phyloP scores from a whole-genome alignment of 2,329 filamentous ascomycete genomes.

The Penicillium decumbens region DNA sequence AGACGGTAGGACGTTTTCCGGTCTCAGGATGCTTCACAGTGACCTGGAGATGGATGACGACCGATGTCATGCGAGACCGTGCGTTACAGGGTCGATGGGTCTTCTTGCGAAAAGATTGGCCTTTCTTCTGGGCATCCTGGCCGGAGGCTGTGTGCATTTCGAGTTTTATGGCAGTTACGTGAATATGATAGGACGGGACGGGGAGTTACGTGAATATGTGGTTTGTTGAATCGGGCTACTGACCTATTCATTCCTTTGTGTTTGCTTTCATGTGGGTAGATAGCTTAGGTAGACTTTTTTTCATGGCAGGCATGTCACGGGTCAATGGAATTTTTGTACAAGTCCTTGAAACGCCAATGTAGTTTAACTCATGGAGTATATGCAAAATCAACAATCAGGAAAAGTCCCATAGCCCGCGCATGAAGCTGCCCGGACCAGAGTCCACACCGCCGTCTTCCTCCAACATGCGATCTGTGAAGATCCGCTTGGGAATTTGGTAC shows the following conservation, averaged over 20 bases:
- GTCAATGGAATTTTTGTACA: background rate
- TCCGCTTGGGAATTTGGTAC: slow-evolving; percentile 85
- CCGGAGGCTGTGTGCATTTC: background rate
- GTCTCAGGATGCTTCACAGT: slow-evolving; percentile 1
- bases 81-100: background rate
- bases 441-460: slow-evolving; percentile 40
- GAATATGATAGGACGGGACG: too few species aligned
- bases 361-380: slow-evolving; percentile 17
- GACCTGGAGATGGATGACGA: background rate
- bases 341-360: background rate
- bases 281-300: background rate
- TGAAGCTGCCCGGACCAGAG: slow-evolving; percentile 33
- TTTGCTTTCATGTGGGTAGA: background rate
- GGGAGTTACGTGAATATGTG: background rate
- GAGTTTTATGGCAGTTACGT: too few species aligned
- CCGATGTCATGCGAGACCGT: background rate
- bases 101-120: slow-evolving; percentile 4
- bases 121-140: background rate
- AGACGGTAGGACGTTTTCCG: background rate
- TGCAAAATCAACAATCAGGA: slow-evolving; percentile 9
- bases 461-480: slow-evolving; percentile 54
- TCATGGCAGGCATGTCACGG: background rate
- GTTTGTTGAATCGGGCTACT: background rate
- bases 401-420: slow-evolving; percentile 41
- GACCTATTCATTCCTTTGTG: background rate